These are phyloP conservation scores for Didymella segeticola DNA, from an alignment of 2,329 filamentous ascomycete species.

Conservation along the genomic window DNA sequence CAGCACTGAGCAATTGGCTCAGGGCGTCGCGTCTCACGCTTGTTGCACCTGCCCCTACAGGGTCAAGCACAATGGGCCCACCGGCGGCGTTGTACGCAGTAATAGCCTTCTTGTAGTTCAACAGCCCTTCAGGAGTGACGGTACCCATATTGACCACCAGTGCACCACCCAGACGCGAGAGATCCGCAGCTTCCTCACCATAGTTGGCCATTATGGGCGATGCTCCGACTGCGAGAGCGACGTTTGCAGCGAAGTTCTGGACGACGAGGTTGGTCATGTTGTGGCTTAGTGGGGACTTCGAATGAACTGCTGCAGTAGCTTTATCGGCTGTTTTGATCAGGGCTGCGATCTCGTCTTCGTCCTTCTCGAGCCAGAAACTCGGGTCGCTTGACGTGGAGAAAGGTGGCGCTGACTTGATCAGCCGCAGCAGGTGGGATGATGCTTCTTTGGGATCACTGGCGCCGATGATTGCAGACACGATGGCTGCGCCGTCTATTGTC, in stretches of 20 bases:
- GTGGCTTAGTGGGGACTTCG: slow-evolving; percentile 77
- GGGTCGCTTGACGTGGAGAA: slow-evolving; percentile 27
- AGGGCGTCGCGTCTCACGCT: slow-evolving; percentile 74
- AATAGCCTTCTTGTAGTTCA: slow-evolving; percentile 76
- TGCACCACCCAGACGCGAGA: slow-evolving; percentile 77
- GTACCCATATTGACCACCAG: slow-evolving; percentile 97
- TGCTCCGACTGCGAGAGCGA: slow-evolving; percentile 82
- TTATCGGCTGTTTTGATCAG: slow-evolving; percentile 29
- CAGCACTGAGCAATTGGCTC: slow-evolving; percentile 71
- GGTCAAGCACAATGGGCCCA: slow-evolving; percentile 82
- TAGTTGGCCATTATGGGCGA: slow-evolving; percentile 96
- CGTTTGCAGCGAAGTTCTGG: slow-evolving; percentile 92
- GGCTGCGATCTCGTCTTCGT: slow-evolving; percentile 18
- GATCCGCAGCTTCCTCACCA: slow-evolving; percentile 78
- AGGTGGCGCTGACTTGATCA: slow-evolving; percentile 55
- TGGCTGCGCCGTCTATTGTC: slow-evolving; percentile 78
- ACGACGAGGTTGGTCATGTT: slow-evolving; percentile 99
- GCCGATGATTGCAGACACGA: slow-evolving; percentile 88
- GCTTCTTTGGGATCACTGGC: slow-evolving; percentile 70
- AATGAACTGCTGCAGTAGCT: slow-evolving; percentile 67
- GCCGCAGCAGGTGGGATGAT: slow-evolving; percentile 63
- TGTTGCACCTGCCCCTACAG: slow-evolving; percentile 89
- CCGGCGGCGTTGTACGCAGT: slow-evolving; percentile 79
- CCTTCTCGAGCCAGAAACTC: slow-evolving; percentile 28
- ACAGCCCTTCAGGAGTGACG: slow-evolving; percentile 75